A percentile compares a stretch with the other conserved stretches of the same genome.
Conservation (phyloP, 352 stramenopile genomes). For the Globisporangium takayamanum region DNA sequence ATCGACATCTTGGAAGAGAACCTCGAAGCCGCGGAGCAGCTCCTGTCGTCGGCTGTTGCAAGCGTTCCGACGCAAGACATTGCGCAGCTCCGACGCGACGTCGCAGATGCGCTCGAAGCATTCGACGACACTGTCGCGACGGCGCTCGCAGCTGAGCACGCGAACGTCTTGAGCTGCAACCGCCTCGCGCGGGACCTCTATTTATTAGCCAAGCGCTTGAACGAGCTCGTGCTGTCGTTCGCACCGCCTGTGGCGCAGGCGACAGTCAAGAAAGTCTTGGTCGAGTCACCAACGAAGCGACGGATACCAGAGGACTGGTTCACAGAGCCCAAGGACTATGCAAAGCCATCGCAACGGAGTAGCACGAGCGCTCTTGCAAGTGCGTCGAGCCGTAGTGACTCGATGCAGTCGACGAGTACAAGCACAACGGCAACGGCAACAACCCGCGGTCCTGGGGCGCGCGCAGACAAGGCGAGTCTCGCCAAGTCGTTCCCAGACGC, state of each 20-base stretch:
- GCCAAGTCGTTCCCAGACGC: constrained; percentile 40
- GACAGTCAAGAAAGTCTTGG: constrained; percentile 73
- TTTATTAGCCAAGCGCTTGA: constrained; percentile 43
- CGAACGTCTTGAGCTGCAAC: constrained; percentile 65
- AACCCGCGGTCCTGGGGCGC: too few species aligned
- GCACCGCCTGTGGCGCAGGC: constrained; percentile 52
- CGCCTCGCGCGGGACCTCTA: constrained; percentile 55
- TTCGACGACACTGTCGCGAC: constrained; percentile 29
- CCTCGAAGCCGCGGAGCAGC: constrained; percentile 43
- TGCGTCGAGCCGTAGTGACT: constrained; percentile 27
- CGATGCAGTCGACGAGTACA: constrained; percentile 28
- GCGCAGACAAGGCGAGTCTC: constrained; percentile 29
- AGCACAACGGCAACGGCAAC: too few species aligned
- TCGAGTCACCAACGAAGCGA: constrained; percentile 54
- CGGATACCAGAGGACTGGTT: constrained; percentile 80
- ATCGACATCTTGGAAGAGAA: constrained; percentile 74
- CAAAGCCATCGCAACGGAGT: constrained; percentile 15
- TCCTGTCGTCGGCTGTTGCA: constrained; percentile 48
- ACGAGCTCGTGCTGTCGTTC: constrained; percentile 52
- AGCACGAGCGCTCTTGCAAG: not conserved
- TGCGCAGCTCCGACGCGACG: constrained; percentile 34
- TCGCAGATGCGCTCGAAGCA: constrained; percentile 24
- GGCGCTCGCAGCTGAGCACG: constrained; percentile 22
- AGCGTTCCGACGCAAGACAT: constrained; percentile 55
- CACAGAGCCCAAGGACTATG: constrained; percentile 30